Percentiles rank a stretch among this genome's conserved stretches.
Evolutionary conservation across 257 asterid species (phyloP).

Genomic region (Przewalskia tangutica): DNA sequence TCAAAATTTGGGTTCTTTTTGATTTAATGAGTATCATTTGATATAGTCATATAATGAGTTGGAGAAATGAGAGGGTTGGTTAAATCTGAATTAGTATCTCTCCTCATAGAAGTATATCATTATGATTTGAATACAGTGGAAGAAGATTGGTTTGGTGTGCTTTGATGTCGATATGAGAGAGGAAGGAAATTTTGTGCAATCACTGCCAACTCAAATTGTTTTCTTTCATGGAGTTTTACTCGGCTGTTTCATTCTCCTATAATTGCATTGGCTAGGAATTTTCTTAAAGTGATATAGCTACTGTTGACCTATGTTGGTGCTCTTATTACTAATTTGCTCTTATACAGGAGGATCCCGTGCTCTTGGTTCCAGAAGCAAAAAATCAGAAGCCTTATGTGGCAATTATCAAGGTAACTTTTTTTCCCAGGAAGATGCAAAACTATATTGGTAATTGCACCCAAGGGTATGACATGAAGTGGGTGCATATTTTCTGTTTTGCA

Average conservation of each 20-base stretch:
- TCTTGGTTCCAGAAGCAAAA: constrained; percentile 54
- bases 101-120: not conserved
- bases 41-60: not conserved
- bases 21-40: not conserved
- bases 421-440: not conserved
- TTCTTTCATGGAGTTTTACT: not conserved
- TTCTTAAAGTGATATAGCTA: not conserved
- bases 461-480: not conserved
- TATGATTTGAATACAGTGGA: not conserved
- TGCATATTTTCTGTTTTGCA: not conserved
- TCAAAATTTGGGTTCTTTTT: not conserved
- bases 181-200: not conserved
- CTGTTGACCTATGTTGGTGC: not conserved
- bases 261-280: not conserved
- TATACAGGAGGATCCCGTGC: constrained; percentile 79
- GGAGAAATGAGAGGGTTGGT: not conserved
- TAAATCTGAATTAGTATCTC: not conserved
- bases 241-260: not conserved
- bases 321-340: constrained; percentile 8
- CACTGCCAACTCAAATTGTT: not conserved
- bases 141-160: not conserved
- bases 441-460: not conserved
- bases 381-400: constrained; percentile 86
- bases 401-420: constrained; percentile 68
- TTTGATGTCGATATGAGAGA: not conserved